phyloP scores from a whole-genome alignment of 2,329 filamentous ascomycete species.

The Tolypocladium ovalisporum region DNA sequence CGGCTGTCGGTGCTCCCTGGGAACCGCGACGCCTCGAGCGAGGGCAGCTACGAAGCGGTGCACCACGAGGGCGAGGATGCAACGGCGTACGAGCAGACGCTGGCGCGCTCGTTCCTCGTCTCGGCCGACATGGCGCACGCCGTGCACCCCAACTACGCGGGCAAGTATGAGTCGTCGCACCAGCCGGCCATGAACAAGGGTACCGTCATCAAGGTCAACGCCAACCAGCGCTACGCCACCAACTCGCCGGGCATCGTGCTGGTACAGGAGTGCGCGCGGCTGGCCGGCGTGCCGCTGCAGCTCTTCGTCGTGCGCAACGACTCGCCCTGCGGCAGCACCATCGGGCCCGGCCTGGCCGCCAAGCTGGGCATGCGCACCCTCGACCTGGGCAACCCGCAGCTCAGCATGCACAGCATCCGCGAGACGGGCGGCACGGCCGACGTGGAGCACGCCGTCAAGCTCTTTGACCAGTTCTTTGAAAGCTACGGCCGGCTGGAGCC shows the following conservation, averaged over 20 bases:
- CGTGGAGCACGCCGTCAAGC: slow-evolving; percentile 70
- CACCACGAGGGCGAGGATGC: slow-evolving; percentile 50
- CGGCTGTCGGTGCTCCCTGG: slow-evolving; percentile 73
- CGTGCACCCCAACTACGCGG: slow-evolving; percentile 87
- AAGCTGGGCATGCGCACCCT: slow-evolving; percentile 79
- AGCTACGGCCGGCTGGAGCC: slow-evolving; percentile 73
- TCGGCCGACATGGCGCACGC: slow-evolving; percentile 97
- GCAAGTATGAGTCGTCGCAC: slow-evolving; percentile 86
- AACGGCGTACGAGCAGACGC: slow-evolving; percentile 87
- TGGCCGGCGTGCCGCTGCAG: slow-evolving; percentile 73
- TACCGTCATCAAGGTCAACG: slow-evolving; percentile 95
- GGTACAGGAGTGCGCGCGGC: slow-evolving; percentile 72
- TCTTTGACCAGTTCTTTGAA: slow-evolving; percentile 83
- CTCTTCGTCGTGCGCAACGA: slow-evolving; percentile 96
- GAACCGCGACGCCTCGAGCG: slow-evolving; percentile 54
- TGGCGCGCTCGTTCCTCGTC: slow-evolving; percentile 83
- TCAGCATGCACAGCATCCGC: slow-evolving; percentile 94
- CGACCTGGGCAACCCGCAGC: slow-evolving; percentile 86
- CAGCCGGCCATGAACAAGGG: slow-evolving; percentile 94
- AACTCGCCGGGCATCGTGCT: slow-evolving; percentile 93
- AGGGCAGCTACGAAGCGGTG: slow-evolving; percentile 45
- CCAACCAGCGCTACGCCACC: slow-evolving; percentile 92
- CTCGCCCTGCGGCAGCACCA: slow-evolving; percentile 87
- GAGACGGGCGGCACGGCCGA: slow-evolving; percentile 86
- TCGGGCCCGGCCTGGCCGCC: slow-evolving; percentile 91